phyloP scores from a whole-genome alignment of 441 rosid genomes.

The Croton setiger region DNA sequence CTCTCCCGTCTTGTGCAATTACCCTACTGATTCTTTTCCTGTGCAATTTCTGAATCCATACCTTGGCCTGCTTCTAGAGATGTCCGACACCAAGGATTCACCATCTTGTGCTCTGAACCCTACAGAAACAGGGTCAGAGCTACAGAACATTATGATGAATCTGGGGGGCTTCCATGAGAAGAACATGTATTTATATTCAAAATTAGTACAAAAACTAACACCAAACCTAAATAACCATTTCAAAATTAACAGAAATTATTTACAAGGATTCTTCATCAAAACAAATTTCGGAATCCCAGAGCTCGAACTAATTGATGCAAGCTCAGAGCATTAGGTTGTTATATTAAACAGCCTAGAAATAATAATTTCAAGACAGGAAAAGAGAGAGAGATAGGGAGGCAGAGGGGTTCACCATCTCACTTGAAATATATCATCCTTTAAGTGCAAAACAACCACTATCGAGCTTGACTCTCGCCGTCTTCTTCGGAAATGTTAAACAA shows the following conservation, averaged over 20 bases:
- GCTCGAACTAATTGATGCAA: slow-evolving; percentile 18
- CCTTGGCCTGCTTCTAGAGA: too few relatives aligned
- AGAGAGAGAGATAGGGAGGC: background rate
- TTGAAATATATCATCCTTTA: slow-evolving; percentile 9
- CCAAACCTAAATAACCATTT: slow-evolving; percentile 11
- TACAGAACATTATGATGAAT: background rate
- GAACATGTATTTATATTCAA: background rate
- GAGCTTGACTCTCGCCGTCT: slow-evolving; percentile 50
- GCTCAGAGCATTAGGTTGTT: slow-evolving; percentile 3
- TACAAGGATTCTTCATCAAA: slow-evolving; percentile 62
- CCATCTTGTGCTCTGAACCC: background rate
- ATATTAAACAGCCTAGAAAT: slow-evolving; percentile 20
- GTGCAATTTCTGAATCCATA: too few relatives aligned
- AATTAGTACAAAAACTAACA: slow-evolving; percentile 1
- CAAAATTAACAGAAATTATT: slow-evolving; percentile 30
- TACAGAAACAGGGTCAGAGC: background rate
- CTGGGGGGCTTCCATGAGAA: background rate
- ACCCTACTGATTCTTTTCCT: too few relatives aligned
- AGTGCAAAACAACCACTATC: slow-evolving; percentile 26
- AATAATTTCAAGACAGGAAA: slow-evolving; percentile 3
- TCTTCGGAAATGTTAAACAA: slow-evolving; percentile 85
- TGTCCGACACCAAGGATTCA: background rate
- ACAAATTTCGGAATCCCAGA: slow-evolving; percentile 46
- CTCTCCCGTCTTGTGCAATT: too few relatives aligned
- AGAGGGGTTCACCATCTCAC: slow-evolving; percentile 13